phyloP scores from a whole-genome alignment of 768 basidiomycete species.

The Hemileccinum rubropunctum region DNA sequence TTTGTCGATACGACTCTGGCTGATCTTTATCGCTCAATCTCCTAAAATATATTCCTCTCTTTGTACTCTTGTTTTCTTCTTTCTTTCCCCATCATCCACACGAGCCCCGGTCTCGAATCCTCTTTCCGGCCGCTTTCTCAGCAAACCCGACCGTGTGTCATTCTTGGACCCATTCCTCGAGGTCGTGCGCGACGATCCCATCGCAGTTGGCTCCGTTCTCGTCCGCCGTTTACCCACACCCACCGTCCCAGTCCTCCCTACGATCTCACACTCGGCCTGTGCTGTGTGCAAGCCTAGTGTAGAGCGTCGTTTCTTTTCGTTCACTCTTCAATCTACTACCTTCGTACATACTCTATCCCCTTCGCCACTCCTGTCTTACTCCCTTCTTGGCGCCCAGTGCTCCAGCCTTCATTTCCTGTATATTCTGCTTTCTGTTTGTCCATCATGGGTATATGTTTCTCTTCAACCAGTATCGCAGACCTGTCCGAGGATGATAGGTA shows the following conservation, averaged over 20 bases:
- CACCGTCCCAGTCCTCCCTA: neutral
- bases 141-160: too few species aligned
- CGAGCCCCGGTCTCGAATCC: too few species aligned
- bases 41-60: too few species aligned
- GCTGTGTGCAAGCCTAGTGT: constrained; percentile 16
- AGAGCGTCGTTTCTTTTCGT: neutral
- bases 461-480: constrained; percentile 52
- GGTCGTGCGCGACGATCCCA: too few species aligned
- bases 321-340: too few species aligned
- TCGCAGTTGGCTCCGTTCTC: constrained; percentile 10
- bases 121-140: too few species aligned
- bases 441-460: constrained; percentile 78
- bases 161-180: too few species aligned
- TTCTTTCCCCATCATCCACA: too few species aligned
- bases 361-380: too few species aligned
- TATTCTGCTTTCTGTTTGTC: neutral
- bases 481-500: constrained; percentile 67
- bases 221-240: constrained; percentile 18
- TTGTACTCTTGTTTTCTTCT: too few species aligned
- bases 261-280: constrained; percentile 12
- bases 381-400: constrained; percentile 15
- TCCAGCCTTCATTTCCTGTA: constrained; percentile 6
- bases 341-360: neutral
- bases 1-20: too few species aligned
- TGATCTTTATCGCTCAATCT: too few species aligned